Conservation (phyloP, 1,284 basidiomycete species). For the Thecaphora thlaspeos region DNA sequence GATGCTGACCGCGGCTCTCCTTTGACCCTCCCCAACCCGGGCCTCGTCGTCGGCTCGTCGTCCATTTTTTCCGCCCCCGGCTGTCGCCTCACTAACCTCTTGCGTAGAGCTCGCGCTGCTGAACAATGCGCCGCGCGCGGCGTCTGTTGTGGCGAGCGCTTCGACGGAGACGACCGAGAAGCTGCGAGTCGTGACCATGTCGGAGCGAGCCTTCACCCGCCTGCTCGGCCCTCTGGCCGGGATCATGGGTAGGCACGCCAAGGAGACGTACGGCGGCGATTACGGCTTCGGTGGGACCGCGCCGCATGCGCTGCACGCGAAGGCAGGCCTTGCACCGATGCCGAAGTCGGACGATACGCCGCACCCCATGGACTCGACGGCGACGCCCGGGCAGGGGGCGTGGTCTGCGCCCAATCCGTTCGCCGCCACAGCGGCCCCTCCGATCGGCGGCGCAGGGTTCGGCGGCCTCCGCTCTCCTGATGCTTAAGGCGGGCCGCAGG, state of each 20-base stretch:
- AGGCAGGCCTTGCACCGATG: neutral
- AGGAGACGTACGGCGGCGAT: constrained; percentile 58
- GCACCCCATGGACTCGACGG: constrained; percentile 25
- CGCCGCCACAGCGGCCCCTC: constrained; percentile 5
- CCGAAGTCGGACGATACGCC: constrained; percentile 2
- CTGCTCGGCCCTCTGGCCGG: constrained; percentile 84
- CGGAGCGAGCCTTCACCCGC: constrained; percentile 89
- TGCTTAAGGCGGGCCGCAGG: neutral
- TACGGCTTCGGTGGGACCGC: constrained; percentile 2
- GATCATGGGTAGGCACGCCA: constrained; percentile 80
- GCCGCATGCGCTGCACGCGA: neutral
- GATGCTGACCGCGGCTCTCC: no score
- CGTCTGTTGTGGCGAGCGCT: constrained; percentile 81
- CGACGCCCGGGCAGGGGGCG: constrained; percentile 31
- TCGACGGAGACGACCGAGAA: constrained; percentile 60
- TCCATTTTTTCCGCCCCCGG: neutral
- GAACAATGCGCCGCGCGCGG: constrained; percentile 81
- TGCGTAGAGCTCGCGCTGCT: constrained; percentile 78
- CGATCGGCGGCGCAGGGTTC: neutral
- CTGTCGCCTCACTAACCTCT: no score
- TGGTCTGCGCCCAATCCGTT: constrained; percentile 31
- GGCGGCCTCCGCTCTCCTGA: neutral
- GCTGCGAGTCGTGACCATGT: constrained; percentile 75
- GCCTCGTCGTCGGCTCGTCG: no score
- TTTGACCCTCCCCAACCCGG: neutral